phyloP scores from a whole-genome alignment of 805 yeast species.

The Teunomyces cretensis region DNA sequence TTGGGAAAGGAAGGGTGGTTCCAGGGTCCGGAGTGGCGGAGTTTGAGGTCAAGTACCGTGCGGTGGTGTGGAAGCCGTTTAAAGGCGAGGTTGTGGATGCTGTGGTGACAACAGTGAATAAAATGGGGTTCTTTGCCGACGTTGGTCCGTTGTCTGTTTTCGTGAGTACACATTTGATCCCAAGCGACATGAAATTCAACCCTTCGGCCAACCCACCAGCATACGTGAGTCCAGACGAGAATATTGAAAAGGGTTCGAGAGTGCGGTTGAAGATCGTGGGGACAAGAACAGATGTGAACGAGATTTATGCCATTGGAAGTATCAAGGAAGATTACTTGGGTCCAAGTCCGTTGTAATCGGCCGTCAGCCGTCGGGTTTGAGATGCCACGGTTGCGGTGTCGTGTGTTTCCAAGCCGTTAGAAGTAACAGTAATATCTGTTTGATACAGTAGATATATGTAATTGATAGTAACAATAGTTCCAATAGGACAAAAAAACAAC shows the following conservation, averaged over 20 bases:
- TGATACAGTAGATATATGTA: slow-evolving; percentile 4
- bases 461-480: neutral
- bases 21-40: slow-evolving; percentile 95
- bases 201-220: slow-evolving; percentile 99
- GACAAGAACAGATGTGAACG: slow-evolving; percentile 95
- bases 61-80: slow-evolving; percentile 97
- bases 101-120: slow-evolving; percentile 88
- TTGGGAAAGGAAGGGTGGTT: slow-evolving; percentile 88
- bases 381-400: too few species aligned
- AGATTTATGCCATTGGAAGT: slow-evolving; percentile 95
- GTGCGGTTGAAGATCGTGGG: slow-evolving; percentile 96
- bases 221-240: slow-evolving; percentile 91
- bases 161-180: slow-evolving; percentile 91
- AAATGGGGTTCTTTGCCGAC: slow-evolving; percentile 95
- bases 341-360: slow-evolving; percentile 50
- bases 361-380: too few species aligned
- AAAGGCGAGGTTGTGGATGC: slow-evolving; percentile 99
- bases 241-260: slow-evolving; percentile 89
- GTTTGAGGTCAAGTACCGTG: slow-evolving; percentile 92
- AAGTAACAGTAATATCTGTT: neutral
- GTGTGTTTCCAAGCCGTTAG: too few species aligned
- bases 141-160: slow-evolving; percentile 96
- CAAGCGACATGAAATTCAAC: slow-evolving; percentile 88
- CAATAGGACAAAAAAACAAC: neutral
- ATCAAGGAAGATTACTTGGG: slow-evolving; percentile 98